A percentile compares a stretch with the other conserved stretches of the same genome.
Evolutionary conservation across 2,329 filamentous ascomycete genomes (phyloP).

Genomic region (Chaetomiaceae sp.): DNA sequence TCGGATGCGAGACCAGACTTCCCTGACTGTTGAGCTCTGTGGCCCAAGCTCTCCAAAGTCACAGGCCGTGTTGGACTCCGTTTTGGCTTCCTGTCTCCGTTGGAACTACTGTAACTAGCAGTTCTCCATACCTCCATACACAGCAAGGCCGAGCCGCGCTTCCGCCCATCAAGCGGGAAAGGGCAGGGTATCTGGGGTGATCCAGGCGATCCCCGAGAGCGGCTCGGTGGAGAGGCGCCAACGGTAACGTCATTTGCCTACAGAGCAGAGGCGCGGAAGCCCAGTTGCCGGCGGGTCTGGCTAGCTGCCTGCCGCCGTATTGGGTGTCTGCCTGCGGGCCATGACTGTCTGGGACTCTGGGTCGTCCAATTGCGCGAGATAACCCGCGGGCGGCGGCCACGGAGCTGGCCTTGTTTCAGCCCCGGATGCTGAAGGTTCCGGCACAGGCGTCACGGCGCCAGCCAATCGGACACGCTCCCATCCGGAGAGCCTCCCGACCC

Average conservation of each 20-base stretch:
- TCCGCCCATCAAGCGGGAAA: not conserved
- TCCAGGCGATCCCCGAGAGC: constrained; percentile 10
- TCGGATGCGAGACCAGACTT: constrained; percentile 22
- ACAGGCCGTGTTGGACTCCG: no score
- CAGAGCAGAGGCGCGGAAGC: constrained; percentile 22
- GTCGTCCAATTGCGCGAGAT: not conserved
- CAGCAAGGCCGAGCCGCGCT: not conserved
- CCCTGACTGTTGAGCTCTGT: not conserved
- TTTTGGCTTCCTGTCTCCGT: no score
- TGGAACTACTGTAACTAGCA: constrained; percentile 3
- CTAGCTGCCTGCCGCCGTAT: constrained; percentile 1
- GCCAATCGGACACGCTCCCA: not conserved
- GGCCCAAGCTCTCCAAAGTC: constrained; percentile 6
- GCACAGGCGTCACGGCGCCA: not conserved
- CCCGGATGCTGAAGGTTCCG: constrained; percentile 12
- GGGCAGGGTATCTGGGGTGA: constrained; percentile 2
- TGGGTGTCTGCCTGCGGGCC: not conserved
- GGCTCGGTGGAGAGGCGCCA: not conserved
- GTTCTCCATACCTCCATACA: no score
- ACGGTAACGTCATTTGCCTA: no score
- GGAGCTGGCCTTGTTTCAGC: constrained; percentile 13
- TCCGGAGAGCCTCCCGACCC: not conserved
- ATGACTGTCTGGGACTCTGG: not conserved
- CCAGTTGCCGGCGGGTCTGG: constrained; percentile 12
- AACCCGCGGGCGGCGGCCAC: not conserved